Base-by-base conservation (phyloP, 768 basidiomycete genomes). In the Tephrocybe sp. region DNA sequence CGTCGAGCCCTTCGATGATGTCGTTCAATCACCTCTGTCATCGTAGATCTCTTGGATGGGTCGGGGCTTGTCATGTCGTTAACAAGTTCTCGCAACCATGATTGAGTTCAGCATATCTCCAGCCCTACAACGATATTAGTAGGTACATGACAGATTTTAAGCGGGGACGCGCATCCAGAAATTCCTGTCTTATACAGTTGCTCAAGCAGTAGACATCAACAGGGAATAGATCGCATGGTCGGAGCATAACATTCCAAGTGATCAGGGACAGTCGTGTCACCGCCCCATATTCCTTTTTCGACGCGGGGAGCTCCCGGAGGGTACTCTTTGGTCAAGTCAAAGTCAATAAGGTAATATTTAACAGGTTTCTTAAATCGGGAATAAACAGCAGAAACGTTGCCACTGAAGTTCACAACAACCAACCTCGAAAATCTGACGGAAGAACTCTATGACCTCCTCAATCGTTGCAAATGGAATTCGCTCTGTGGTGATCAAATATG, bases 271-370 rank as follows among this genome's bases (percentile, higher is more conserved):
- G 51, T 52, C 17, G 20, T 38, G 10, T 51, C 50, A 22, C 50
- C 50, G 26, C 50, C 43, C 50, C 43, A 51, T 26, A 20, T 33
- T 14, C 43, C 43, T 31, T 39, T 12, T 22, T 51, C 19, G 6
- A 51, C 36, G 19, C 39, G 36, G 5, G 51, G 51, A 0, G 51
- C 31, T 7, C 49, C 49, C 31, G 38, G 38, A n/a, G 48, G 48
- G 16, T n/a, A 34, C 19, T 43, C 52, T 8, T 44, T 44, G 13
- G 63, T 56, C 11, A 65, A 30, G 19, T 62, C 63, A 39, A 64
- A 68, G 40, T 68, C 65, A 8, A 60, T 57, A 7, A 63, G 48
- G 35, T 63, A 60, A 22, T 64, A 66, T 26, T 56, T 63, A 16
- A 56, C 56, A 3, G 59, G 58, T 30, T 32, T 46, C 13, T 32